Evolutionary conservation across 768 basidiomycete genomes (phyloP), one percentile per base, ranked within the genome.

Genomic region (Naganishia friedmannii): DNA sequence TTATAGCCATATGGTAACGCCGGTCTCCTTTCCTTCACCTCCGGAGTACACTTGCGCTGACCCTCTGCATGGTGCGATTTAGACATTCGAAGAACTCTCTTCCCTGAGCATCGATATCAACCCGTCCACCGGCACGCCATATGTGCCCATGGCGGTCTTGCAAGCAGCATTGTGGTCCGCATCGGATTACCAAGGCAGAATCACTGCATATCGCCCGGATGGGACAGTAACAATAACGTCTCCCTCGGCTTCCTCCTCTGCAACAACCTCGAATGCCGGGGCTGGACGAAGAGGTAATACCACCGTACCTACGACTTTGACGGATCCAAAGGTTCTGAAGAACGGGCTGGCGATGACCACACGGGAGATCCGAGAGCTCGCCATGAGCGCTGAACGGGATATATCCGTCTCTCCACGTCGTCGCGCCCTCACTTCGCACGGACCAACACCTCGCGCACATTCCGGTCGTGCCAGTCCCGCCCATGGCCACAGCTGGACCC

Each of bases 11-110:
- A 90, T 95, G 90, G 92, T 91, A 71, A 57, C 84, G 80, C 45
- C 32, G 29, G 21, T 67, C 63, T 51, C 45, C 72, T 42, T 55
- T 42, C 3, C 6, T 8, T 23, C 28, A 51, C 29, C 17, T 10
- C 13, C 31, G 15, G 9, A n/a, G n/a, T n/a, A n/a, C n/a, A n/a
- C n/a, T n/a, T n/a, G n/a, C n/a, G 17, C n/a, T 46, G 42, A 57
- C 29, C 39, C n/a, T 34, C 23, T 4, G 31, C 28, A 8, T 21
- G 58, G 45, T 3, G 7, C 31, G 56, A n/a, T 6, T 37, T 76
- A 93, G 92, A 82, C 86, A 15, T 86, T 90, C 76, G 92, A 93
- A 29, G 90, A 93, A 77, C 83, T 95, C 34, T 86, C 90, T 48
- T 77, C 81, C 23, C 87, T 94, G 53, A 89, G 90, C 15, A 84